A percentile compares a stretch with the other conserved stretches of the same genome.
Conservation (phyloP, 176 grass and related monocot genomes). For the Raddia guianensis region DNA sequence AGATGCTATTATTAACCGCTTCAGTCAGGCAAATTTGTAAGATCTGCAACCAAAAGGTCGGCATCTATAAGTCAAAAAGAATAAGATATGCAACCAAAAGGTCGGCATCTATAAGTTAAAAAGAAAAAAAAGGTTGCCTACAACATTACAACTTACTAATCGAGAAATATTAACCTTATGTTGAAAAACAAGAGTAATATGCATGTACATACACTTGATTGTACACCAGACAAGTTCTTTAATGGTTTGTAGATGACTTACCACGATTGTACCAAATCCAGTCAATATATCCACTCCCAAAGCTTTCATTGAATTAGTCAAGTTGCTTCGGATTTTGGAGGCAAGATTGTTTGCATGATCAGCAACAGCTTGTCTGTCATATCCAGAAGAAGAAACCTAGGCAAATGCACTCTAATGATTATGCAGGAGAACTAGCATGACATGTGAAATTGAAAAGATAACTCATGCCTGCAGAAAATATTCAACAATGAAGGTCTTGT, state of each 20-base stretch:
- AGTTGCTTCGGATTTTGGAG: conserved; percentile 82
- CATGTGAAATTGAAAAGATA: not conserved
- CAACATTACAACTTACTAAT: no score
- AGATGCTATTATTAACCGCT: not conserved
- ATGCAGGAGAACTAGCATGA: conserved; percentile 16
- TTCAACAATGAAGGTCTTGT: not conserved
- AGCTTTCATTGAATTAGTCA: conserved; percentile 97
- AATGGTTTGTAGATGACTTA: conserved; percentile 50
- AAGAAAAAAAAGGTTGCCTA: no score
- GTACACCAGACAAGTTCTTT: not conserved
- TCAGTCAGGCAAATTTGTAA: not conserved
- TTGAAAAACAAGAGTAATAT: no score
- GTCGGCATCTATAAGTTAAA: no score
- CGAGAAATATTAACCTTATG: no score
- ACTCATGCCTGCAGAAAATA: not conserved
- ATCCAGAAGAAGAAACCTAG: conserved; percentile 86
- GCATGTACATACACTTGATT: not conserved
- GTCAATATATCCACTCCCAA: conserved; percentile 87
- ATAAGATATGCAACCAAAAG: no score
- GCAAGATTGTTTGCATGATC: conserved; percentile 75
- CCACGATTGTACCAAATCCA: conserved; percentile 76
- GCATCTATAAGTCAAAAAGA: conserved; percentile 2
- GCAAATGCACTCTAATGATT: conserved; percentile 25
- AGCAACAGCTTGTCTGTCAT: conserved; percentile 75
- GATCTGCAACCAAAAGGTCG: not conserved